Evolutionary conservation across 208 protist genomes (phyloP).

Genomic region (Trypanosoma melophagium): DNA sequence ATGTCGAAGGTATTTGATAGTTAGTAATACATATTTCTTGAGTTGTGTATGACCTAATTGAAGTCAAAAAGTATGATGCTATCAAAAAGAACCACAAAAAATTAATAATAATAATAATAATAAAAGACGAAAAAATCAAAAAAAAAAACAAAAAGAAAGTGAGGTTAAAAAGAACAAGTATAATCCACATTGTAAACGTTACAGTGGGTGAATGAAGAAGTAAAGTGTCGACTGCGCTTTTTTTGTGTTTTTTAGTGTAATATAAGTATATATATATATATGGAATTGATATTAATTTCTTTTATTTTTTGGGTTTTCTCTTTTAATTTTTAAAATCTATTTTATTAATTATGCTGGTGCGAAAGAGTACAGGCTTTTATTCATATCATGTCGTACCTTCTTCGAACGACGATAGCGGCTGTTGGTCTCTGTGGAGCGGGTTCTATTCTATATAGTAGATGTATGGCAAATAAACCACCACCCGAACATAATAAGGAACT

Average conservation of each 20-base stretch:
- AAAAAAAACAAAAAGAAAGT: background rate
- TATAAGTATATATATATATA: background rate
- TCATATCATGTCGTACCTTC: conserved; percentile 25
- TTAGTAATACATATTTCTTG: background rate
- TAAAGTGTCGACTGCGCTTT: no score
- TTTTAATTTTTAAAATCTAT: background rate
- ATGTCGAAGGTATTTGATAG: background rate
- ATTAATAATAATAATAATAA: background rate
- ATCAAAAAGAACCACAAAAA: no score
- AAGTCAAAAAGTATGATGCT: background rate
- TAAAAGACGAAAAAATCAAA: background rate
- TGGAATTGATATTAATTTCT: background rate
- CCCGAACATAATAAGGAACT: conserved; percentile 55
- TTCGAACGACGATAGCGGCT: conserved; percentile 38
- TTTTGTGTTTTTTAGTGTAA: no score
- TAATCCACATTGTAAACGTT: no score
- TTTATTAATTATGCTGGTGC: background rate
- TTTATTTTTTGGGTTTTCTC: background rate
- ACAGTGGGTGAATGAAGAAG: no score
- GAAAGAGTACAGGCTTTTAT: no score
- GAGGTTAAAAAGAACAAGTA: no score
- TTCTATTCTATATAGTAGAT: conserved; percentile 46
- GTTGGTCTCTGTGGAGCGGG: conserved; percentile 58
- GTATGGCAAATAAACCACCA: conserved; percentile 8
- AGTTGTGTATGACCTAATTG: background rate